Evolutionary conservation across 1,139 yeast species (phyloP).

Genomic region (Sugiyamaella novakii): DNA sequence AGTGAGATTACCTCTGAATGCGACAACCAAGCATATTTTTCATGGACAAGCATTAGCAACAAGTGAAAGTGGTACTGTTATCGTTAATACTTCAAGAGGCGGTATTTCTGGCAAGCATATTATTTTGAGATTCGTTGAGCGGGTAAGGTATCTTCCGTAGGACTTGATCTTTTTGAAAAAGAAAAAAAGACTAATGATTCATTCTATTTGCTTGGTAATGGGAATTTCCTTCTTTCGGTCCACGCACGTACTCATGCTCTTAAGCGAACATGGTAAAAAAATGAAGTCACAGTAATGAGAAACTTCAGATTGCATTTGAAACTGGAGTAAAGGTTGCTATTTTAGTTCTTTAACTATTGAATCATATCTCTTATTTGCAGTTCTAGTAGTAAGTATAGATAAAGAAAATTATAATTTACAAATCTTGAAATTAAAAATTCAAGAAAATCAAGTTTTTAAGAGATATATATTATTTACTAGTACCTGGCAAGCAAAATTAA

Average conservation of each 20-base stretch:
- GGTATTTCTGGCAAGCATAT: conserved; percentile 69
- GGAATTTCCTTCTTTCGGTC: too few relatives aligned
- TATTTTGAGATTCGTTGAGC: conserved; percentile 61
- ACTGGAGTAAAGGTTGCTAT: neutral
- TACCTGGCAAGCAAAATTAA: too few relatives aligned
- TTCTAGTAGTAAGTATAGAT: neutral
- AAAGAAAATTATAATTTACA: too few relatives aligned
- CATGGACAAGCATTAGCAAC: conserved; percentile 54
- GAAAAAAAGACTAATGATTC: conserved; percentile 65
- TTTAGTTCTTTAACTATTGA: neutral
- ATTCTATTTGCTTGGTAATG: too few relatives aligned
- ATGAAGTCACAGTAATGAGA: too few relatives aligned
- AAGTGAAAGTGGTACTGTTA: conserved; percentile 68
- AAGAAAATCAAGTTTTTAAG: too few relatives aligned
- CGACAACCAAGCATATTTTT: conserved; percentile 56
- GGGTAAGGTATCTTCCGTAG: conserved; percentile 61
- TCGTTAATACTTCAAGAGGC: conserved; percentile 71
- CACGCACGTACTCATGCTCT: too few relatives aligned
- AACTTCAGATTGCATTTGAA: too few relatives aligned
- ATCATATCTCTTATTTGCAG: neutral
- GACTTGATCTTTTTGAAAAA: conserved; percentile 79
- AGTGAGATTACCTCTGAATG: conserved; percentile 63
- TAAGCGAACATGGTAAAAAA: too few relatives aligned
- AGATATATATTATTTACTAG: too few relatives aligned
- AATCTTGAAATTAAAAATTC: too few relatives aligned